These are phyloP conservation scores for Chlamydomonas sp. DNA, from an alignment of 139 green algal genomes.

Conservation along the genomic window DNA sequence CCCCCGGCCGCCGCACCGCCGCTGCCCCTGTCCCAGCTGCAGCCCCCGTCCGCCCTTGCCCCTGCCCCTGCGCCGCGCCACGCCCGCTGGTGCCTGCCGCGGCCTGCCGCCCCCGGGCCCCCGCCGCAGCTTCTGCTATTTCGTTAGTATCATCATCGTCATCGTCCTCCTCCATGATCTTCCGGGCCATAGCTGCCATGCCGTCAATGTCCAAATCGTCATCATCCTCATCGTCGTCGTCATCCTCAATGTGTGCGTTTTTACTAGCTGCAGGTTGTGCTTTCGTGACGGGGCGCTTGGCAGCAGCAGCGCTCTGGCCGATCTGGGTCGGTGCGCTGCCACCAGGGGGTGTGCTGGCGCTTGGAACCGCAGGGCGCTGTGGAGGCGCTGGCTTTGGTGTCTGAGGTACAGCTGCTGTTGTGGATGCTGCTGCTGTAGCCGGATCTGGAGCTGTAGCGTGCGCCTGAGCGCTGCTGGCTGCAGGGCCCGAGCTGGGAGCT, in stretches of 20 bases:
- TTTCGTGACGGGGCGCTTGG: not conserved
- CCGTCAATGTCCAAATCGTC: conserved; percentile 10
- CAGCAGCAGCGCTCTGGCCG: no score
- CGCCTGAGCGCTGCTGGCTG: no score
- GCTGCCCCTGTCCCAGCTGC: not conserved
- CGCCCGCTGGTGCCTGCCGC: conserved; percentile 16
- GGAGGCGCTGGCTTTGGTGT: no score
- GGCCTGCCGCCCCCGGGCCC: no score
- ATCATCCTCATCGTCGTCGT: conserved; percentile 27
- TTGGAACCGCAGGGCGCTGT: no score
- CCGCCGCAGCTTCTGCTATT: no score
- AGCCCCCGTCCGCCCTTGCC: not conserved
- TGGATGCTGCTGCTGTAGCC: no score
- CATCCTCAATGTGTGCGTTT: not conserved
- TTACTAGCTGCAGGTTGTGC: conserved; percentile 6
- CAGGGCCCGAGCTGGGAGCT: not conserved
- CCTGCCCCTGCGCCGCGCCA: not conserved
- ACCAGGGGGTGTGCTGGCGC: no score
- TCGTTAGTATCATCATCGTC: conserved; percentile 4
- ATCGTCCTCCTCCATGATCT: conserved; percentile 6
- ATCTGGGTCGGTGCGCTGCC: no score
- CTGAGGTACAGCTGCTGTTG: no score
- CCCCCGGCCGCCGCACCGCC: not conserved
- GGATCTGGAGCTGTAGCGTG: no score
- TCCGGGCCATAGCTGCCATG: conserved; percentile 11